Evolutionary conservation across 495 filamentous ascomycete species (phyloP).

Genomic region (Trichoderma erinaceum): DNA sequence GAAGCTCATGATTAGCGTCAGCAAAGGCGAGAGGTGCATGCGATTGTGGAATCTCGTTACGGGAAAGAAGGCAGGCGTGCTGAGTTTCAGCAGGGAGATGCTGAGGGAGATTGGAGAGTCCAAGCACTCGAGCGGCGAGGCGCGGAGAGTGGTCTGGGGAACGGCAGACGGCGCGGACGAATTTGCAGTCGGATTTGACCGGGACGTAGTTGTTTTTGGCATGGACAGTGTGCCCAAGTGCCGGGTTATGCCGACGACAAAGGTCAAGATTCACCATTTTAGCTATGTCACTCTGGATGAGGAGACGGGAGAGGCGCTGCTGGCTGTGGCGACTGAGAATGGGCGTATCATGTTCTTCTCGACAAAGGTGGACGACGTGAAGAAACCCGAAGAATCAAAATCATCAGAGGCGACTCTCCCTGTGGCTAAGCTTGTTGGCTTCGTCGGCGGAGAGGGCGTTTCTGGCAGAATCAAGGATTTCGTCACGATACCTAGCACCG

Average conservation of each 20-base stretch:
- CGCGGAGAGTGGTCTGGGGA: slow-evolving; percentile 79
- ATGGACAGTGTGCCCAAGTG: slow-evolving; percentile 79
- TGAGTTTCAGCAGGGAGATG: slow-evolving; percentile 69
- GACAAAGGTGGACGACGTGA: slow-evolving; percentile 42
- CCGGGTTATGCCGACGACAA: slow-evolving; percentile 57
- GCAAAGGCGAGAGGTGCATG: slow-evolving; percentile 83
- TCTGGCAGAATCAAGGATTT: slow-evolving; percentile 84
- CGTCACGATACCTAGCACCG: slow-evolving; percentile 46
- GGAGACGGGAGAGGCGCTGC: slow-evolving; percentile 41
- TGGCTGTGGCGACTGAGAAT: slow-evolving; percentile 89
- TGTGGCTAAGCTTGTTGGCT: slow-evolving; percentile 56
- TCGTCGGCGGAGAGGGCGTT: slow-evolving; percentile 69
- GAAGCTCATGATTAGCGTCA: slow-evolving; percentile 91
- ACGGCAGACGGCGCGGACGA: slow-evolving; percentile 58
- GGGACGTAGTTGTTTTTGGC: slow-evolving; percentile 77
- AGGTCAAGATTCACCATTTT: slow-evolving; percentile 76
- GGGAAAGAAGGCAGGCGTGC: slow-evolving; percentile 85
- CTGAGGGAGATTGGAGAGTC: slow-evolving; percentile 67
- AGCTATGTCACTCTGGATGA: slow-evolving; percentile 55
- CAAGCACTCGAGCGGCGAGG: slow-evolving; percentile 73
- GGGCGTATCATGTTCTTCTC: slow-evolving; percentile 82
- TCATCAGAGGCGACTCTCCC: slow-evolving; percentile 34
- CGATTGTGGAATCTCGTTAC: slow-evolving; percentile 95
- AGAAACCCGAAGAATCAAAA: slow-evolving; percentile 7
- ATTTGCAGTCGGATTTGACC: slow-evolving; percentile 84